A percentile compares a stretch with the other conserved stretches of the same genome.
phyloP scores from a whole-genome alignment of 208 protist genomes.

The Strigomonas culicis region DNA sequence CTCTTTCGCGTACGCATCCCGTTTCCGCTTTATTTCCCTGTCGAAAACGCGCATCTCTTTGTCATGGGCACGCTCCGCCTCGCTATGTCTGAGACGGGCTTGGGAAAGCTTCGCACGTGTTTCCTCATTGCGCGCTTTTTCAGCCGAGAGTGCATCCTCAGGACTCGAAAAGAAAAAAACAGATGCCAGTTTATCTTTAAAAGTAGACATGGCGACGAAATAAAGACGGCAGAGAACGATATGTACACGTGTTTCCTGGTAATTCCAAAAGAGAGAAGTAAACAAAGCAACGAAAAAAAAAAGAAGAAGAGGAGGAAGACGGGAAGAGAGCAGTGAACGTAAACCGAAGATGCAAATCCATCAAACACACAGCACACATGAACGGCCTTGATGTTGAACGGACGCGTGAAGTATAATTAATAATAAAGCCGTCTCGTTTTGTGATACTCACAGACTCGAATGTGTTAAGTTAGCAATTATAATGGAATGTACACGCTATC shows the following conservation, averaged over 20 bases:
- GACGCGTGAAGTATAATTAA: no score
- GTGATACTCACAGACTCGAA: no score
- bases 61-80: constrained; percentile 30
- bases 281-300: constrained; percentile 9
- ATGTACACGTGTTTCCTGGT: not conserved
- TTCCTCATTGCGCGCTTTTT: constrained; percentile 75
- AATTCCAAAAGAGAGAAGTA: not conserved
- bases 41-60: constrained; percentile 32
- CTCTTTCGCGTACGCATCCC: constrained; percentile 36
- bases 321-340: constrained; percentile 9
- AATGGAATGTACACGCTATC: no score
- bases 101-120: constrained; percentile 39
- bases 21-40: constrained; percentile 37
- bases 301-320: constrained; percentile 5
- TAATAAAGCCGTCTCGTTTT: no score
- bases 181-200: constrained; percentile 26
- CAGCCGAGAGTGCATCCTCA: constrained; percentile 49
- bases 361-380: no score
- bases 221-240: not conserved
- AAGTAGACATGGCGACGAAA: constrained; percentile 24
- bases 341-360: no score
- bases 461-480: no score
- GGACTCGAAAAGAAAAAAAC: constrained; percentile 46
- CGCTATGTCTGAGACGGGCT: constrained; percentile 30
- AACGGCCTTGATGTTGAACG: no score